These are phyloP conservation scores for Telopea speciosissima DNA, from an alignment of 177 flowering plant species.

Conservation along the genomic window DNA sequence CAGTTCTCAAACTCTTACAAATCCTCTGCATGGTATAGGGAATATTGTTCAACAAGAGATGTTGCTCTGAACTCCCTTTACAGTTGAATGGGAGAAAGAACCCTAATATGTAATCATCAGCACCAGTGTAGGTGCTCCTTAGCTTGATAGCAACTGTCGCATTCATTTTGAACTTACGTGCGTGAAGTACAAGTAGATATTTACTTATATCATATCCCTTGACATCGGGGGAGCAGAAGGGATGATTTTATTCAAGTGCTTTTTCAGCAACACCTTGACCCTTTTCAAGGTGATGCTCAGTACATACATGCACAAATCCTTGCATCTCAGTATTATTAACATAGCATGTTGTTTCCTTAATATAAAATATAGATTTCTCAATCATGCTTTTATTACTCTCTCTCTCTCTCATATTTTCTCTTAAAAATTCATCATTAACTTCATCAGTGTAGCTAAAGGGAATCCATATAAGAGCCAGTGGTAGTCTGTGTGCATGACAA, in stretches of 20 bases:
- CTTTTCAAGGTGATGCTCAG: conserved; percentile 65
- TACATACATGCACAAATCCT: conserved; percentile 77
- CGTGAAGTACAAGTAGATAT: conserved; percentile 92
- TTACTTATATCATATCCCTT: conserved; percentile 56
- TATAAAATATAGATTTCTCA: conserved; percentile 44
- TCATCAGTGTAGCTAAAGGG: conserved; percentile 45
- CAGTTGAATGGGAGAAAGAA: conserved; percentile 78
- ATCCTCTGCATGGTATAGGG: conserved; percentile 86
- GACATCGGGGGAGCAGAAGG: conserved; percentile 71
- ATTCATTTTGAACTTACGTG: conserved; percentile 68
- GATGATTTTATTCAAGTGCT: conserved; percentile 82
- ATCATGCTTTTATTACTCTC: conserved; percentile 11
- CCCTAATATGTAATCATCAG: conserved; percentile 77
- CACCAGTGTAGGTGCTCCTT: conserved; percentile 70
- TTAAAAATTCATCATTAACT: conserved; percentile 23
- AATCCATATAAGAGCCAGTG: conserved; percentile 86
- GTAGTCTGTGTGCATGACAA: conserved; percentile 87
- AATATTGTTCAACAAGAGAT: conserved; percentile 66
- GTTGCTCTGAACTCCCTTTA: conserved; percentile 64
- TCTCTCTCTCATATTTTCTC: conserved; percentile 30
- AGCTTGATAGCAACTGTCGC: conserved; percentile 88
- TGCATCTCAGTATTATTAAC: conserved; percentile 63
- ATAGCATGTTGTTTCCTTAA: conserved; percentile 70
- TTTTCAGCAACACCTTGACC: conserved; percentile 86
- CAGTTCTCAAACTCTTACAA: conserved; percentile 79